Conservation (phyloP, 2,329 filamentous ascomycete species). For the Fusarium metavorans region DNA sequence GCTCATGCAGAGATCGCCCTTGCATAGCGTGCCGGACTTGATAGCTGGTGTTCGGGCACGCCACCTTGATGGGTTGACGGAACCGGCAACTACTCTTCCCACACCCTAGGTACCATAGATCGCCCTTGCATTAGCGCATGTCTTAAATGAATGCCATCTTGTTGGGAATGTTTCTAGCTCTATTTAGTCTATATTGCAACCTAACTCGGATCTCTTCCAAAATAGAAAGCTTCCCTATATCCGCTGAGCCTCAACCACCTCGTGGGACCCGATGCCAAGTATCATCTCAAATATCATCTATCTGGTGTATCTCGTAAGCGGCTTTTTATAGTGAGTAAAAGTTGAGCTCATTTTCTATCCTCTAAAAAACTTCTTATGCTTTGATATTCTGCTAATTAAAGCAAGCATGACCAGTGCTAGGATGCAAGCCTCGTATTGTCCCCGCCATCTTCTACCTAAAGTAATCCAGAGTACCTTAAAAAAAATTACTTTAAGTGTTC, state of each 20-base stretch:
- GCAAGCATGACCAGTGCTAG: neutral
- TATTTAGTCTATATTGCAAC: neutral
- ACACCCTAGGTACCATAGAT: neutral
- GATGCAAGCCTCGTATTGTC: neutral
- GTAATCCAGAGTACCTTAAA: neutral
- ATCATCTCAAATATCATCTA: neutral
- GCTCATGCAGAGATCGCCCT: neutral
- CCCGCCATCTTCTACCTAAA: neutral
- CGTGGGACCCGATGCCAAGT: neutral
- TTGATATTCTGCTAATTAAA: neutral
- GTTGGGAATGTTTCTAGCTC: neutral
- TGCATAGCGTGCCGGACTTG: neutral
- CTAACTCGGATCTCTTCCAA: neutral
- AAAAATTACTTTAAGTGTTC: neutral
- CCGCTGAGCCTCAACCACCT: neutral
- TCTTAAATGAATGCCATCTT: neutral
- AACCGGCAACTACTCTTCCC: neutral
- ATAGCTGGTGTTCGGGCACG: neutral
- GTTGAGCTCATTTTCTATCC: neutral
- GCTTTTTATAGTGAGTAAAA: neutral
- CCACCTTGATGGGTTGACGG: neutral
- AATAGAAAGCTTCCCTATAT: neutral
- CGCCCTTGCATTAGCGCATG: neutral
- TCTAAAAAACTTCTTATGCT: neutral
- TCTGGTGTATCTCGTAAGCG: rapidly evolving